Percentiles rank a stretch among this genome's conserved stretches.
Evolutionary conservation across 306 rosid genomes (phyloP).

Genomic region (Sophora flavescens): DNA sequence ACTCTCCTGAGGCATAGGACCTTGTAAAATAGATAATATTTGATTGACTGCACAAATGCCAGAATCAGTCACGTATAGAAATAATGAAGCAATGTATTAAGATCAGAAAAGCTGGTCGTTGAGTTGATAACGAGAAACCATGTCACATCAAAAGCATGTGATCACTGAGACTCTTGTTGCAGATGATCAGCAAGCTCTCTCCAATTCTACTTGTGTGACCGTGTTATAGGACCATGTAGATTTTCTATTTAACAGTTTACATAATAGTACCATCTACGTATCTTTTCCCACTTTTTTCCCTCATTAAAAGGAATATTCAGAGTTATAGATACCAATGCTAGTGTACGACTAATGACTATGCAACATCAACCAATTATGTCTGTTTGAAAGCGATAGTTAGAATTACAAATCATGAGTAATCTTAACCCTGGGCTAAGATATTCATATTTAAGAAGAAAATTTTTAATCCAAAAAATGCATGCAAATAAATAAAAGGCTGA

Average conservation of each 20-base stretch:
- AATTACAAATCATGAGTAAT: slow-evolving; percentile 28
- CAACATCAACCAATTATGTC: slow-evolving; percentile 11
- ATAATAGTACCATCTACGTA: background rate
- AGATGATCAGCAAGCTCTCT: slow-evolving; percentile 8
- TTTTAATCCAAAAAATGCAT: slow-evolving; percentile 5
- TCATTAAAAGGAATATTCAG: background rate
- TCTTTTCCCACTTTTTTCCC: slow-evolving; percentile 12
- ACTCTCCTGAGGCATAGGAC: slow-evolving; percentile 52
- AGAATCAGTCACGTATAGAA: slow-evolving; percentile 37
- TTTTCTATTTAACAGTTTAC: slow-evolving; percentile 18
- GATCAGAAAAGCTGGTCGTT: slow-evolving; percentile 25
- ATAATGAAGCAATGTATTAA: slow-evolving; percentile 31
- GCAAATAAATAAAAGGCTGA: slow-evolving; percentile 17
- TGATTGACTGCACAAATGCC: slow-evolving; percentile 68
- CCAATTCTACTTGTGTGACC: slow-evolving; percentile 16
- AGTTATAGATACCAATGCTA: background rate
- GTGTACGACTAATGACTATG: background rate
- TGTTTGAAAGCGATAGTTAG: slow-evolving; percentile 17
- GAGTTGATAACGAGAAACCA: slow-evolving; percentile 6
- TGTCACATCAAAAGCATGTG: slow-evolving; percentile 25
- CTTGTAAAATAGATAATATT: slow-evolving; percentile 78
- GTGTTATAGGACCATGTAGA: slow-evolving; percentile 12
- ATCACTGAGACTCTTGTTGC: slow-evolving; percentile 1
- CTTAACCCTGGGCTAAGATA: slow-evolving; percentile 11
- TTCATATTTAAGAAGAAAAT: slow-evolving; percentile 18